A percentile compares a stretch with the other conserved stretches of the same genome.
These are phyloP conservation scores for Colletotrichum australisinense DNA, from an alignment of 2,329 filamentous ascomycete species.

Conservation along the genomic window DNA sequence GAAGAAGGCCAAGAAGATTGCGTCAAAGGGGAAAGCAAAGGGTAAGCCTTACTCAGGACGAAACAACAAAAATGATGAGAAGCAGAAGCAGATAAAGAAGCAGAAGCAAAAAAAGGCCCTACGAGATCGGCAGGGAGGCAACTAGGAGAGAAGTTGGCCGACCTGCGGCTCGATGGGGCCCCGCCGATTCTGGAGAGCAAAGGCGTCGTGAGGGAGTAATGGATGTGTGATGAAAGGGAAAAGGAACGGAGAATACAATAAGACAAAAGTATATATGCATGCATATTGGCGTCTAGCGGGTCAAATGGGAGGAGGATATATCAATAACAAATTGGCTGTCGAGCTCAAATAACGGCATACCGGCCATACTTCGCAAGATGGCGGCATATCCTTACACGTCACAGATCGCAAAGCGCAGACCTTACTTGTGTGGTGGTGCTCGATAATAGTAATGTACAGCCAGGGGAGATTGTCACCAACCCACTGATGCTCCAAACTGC, in stretches of 20 bases:
- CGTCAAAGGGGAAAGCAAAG: conserved; percentile 10
- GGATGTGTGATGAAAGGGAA: background rate
- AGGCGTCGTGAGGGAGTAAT: background rate
- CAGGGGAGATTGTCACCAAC: conserved; percentile 18
- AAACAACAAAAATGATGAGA: conserved; percentile 18
- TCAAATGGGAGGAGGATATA: background rate
- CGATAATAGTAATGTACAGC: conserved; percentile 23
- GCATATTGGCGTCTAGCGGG: conserved; percentile 28
- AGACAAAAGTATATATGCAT: background rate
- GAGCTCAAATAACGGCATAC: background rate
- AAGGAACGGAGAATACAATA: background rate
- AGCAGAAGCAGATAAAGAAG: conserved; percentile 33
- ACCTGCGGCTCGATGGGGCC: conserved; percentile 13
- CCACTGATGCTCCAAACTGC: background rate
- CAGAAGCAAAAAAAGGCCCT: conserved; percentile 30
- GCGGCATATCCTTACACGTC: background rate
- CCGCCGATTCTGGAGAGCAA: background rate
- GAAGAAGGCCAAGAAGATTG: conserved; percentile 24
- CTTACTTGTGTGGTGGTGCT: background rate
- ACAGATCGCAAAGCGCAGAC: conserved; percentile 5
- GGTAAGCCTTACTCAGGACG: conserved; percentile 31
- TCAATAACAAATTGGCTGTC: background rate
- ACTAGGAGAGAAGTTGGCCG: conserved; percentile 23
- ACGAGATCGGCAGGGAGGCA: conserved; percentile 24
- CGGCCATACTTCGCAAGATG: background rate